A percentile compares a stretch with the other conserved stretches of the same genome.
phyloP scores from a whole-genome alignment of 352 stramenopile species.

The Phytophthora ohioensis region DNA sequence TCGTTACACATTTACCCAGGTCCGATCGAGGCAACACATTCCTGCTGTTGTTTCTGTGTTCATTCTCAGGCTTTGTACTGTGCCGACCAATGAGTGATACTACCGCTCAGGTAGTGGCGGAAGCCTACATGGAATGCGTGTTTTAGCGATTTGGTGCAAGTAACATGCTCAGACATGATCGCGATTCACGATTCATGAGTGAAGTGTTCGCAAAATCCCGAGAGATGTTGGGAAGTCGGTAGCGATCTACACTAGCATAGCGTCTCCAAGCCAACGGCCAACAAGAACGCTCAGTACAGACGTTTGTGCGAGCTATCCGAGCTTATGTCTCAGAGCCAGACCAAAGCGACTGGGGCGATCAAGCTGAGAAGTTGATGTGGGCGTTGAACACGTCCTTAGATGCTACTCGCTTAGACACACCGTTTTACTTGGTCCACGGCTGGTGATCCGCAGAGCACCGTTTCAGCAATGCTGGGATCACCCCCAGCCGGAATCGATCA shows the following conservation, averaged over 20 bases:
- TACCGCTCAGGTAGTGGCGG: not conserved
- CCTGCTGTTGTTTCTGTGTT: not conserved
- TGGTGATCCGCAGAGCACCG: not conserved
- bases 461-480: too few species aligned
- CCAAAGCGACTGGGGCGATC: constrained; percentile 4
- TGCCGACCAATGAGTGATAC: not conserved
- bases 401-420: not conserved
- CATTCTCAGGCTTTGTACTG: not conserved
- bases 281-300: not conserved
- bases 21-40: not conserved
- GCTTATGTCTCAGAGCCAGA: not conserved
- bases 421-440: not conserved
- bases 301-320: not conserved
- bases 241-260: not conserved
- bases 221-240: not conserved
- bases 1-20: too few species aligned
- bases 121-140: not conserved
- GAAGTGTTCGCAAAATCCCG: not conserved
- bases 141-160: not conserved
- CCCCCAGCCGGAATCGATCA: too few species aligned
- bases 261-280: not conserved
- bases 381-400: not conserved
- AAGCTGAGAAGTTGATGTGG: constrained; percentile 7
- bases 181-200: not conserved
- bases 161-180: not conserved